phyloP scores from a whole-genome alignment of 164 flowering plant genomes.

The Magnolia officinalis region DNA sequence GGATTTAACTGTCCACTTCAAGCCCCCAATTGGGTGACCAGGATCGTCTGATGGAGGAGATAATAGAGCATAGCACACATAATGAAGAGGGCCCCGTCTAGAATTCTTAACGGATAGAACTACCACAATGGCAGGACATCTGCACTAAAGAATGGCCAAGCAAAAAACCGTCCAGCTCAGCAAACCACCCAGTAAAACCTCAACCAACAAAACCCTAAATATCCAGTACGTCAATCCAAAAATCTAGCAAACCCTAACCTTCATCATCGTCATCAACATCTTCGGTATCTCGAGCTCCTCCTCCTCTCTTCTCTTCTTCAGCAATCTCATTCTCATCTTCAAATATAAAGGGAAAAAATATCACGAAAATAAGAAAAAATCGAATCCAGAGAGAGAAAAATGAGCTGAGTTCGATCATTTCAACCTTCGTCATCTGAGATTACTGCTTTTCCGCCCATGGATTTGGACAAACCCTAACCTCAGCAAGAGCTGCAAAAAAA shows the following conservation, averaged over 20 bases:
- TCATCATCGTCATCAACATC: constrained; percentile 9
- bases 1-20: too few species aligned
- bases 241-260: not conserved
- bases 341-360: not conserved
- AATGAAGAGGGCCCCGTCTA: too few species aligned
- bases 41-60: too few species aligned
- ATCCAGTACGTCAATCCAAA: not conserved
- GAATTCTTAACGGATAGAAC: too few species aligned
- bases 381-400: not conserved
- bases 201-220: not conserved
- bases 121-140: too few species aligned
- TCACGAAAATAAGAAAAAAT: not conserved
- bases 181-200: not conserved
- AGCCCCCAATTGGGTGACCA: too few species aligned
- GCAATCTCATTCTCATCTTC: constrained; percentile 4
- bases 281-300: constrained; percentile 4
- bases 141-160: too few species aligned
- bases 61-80: too few species aligned
- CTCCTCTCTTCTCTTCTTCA: constrained; percentile 3
- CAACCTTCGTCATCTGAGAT: constrained; percentile 7
- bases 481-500: too few species aligned
- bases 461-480: not conserved
- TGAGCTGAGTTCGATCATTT: not conserved
- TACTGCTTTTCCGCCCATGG: constrained; percentile 10
- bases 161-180: too few species aligned